Percentiles rank a stretch among this genome's conserved stretches.
phyloP scores from a whole-genome alignment of 1,284 basidiomycete genomes.

The Papiliotrema flavescens region DNA sequence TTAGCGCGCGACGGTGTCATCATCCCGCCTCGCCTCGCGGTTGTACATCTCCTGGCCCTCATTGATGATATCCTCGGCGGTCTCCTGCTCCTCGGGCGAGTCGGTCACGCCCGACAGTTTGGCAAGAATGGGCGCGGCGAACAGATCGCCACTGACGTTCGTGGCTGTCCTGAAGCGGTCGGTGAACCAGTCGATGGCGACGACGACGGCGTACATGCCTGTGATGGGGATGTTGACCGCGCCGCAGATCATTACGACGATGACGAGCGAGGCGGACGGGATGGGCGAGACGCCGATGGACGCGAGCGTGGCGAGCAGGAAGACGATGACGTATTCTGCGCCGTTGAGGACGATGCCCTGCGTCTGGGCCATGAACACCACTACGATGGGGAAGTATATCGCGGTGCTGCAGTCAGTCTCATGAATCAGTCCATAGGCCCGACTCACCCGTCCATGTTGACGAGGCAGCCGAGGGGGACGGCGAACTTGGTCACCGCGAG shows the following conservation, averaged over 20 bases:
- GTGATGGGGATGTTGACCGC: conserved; percentile 2
- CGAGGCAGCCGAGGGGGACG: conserved; percentile 3
- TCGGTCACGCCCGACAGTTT: conserved; percentile 1
- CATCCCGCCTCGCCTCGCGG: conserved; percentile 1
- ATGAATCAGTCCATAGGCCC: background rate
- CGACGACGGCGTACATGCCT: conserved; percentile 7
- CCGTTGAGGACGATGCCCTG: conserved; percentile 2
- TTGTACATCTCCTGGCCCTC: conserved; percentile 5
- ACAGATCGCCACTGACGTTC: conserved; percentile 1
- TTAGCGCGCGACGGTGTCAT: too few relatives aligned
- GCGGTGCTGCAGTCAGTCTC: conserved; percentile 2
- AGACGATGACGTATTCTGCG: conserved; percentile 6
- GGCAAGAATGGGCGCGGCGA: background rate
- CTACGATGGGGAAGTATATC: conserved; percentile 6
- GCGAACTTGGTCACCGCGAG: background rate
- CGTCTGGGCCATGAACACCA: conserved; percentile 4
- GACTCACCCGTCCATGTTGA: conserved; percentile 8
- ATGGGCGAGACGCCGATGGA: conserved; percentile 6
- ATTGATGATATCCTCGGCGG: background rate
- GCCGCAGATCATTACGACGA: conserved; percentile 6
- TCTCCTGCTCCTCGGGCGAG: background rate
- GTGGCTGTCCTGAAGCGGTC: conserved; percentile 4
- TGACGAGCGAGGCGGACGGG: conserved; percentile 4
- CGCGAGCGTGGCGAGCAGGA: conserved; percentile 7
- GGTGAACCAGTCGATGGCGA: conserved; percentile 8